Percentiles rank a stretch among this genome's conserved stretches.
Evolutionary conservation across 148 eudicot species (phyloP).

Genomic region (Nepenthes gracilis): DNA sequence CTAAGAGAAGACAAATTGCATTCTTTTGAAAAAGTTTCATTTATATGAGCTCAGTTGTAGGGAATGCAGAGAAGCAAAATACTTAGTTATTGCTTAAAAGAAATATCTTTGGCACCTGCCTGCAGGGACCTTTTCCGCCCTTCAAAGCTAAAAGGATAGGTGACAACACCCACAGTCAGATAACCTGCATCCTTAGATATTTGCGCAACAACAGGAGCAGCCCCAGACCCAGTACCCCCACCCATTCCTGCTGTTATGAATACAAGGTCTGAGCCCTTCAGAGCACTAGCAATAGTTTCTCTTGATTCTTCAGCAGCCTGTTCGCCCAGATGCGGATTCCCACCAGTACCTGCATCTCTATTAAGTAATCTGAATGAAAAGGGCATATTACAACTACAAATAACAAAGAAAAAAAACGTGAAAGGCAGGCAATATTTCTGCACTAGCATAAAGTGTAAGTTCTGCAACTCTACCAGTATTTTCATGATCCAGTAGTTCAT

Average conservation of each 20-base stretch:
- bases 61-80: no score
- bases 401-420: neutral
- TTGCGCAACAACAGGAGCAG: slow-evolving; percentile 95
- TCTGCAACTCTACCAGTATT: neutral
- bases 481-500: no score
- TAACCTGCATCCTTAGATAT: slow-evolving; percentile 93
- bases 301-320: slow-evolving; percentile 97
- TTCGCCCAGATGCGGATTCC: slow-evolving; percentile 87
- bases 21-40: no score
- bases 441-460: neutral
- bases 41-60: no score
- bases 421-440: neutral
- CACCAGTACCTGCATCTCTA: slow-evolving; percentile 79
- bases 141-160: slow-evolving; percentile 96
- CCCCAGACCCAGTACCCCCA: slow-evolving; percentile 99
- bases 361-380: slow-evolving; percentile 14
- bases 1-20: no score
- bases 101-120: slow-evolving; percentile 37
- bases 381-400: neutral
- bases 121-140: slow-evolving; percentile 93
- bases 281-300: slow-evolving; percentile 76
- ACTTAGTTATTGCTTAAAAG: no score
- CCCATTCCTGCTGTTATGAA: slow-evolving; percentile 99
- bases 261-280: slow-evolving; percentile 94
- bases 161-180: slow-evolving; percentile 95